A percentile compares a stretch with the other conserved stretches of the same genome.
Conservation (phyloP, 2,329 filamentous ascomycete species). For the Microcera coccophila region DNA sequence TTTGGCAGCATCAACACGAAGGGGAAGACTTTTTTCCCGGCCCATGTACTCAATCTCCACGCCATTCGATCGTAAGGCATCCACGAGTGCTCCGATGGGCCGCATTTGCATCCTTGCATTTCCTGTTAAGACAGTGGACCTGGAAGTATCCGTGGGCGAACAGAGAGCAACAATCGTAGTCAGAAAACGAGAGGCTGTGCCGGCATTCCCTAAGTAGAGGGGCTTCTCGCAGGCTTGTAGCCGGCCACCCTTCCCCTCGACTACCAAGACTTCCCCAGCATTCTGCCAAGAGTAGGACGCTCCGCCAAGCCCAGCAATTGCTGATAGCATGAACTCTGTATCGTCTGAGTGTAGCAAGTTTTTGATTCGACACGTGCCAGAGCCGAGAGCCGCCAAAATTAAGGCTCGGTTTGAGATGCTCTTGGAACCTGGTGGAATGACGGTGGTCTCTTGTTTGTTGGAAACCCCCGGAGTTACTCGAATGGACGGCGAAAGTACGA, state of each 20-base stretch:
- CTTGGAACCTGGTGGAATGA: constrained; percentile 91
- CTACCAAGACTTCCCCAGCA: constrained; percentile 83
- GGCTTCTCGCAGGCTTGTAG: constrained; percentile 71
- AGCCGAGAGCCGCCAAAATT: constrained; percentile 85
- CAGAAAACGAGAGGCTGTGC: constrained; percentile 91
- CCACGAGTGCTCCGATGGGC: constrained; percentile 88
- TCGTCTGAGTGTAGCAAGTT: constrained; percentile 96
- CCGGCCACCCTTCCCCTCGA: constrained; percentile 85
- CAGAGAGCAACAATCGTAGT: constrained; percentile 89
- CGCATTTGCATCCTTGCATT: constrained; percentile 95
- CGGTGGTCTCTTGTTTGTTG: constrained; percentile 61
- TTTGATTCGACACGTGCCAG: constrained; percentile 79
- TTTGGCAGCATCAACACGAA: constrained; percentile 75
- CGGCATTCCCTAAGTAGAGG: constrained; percentile 92
- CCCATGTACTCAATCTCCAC: constrained; percentile 84
- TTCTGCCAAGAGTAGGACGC: constrained; percentile 93
- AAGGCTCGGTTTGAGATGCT: constrained; percentile 95
- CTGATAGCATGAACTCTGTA: constrained; percentile 93
- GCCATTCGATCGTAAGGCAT: constrained; percentile 82
- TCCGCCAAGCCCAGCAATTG: constrained; percentile 78
- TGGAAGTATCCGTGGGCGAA: constrained; percentile 55
- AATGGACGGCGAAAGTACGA: constrained; percentile 77
- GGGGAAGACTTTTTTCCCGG: constrained; percentile 75
- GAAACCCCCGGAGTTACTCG: constrained; percentile 70
- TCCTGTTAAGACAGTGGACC: constrained; percentile 77